Percentiles rank a stretch among this genome's conserved stretches.
Conservation (phyloP, 495 filamentous ascomycete species). For the Tuber magnatum region DNA sequence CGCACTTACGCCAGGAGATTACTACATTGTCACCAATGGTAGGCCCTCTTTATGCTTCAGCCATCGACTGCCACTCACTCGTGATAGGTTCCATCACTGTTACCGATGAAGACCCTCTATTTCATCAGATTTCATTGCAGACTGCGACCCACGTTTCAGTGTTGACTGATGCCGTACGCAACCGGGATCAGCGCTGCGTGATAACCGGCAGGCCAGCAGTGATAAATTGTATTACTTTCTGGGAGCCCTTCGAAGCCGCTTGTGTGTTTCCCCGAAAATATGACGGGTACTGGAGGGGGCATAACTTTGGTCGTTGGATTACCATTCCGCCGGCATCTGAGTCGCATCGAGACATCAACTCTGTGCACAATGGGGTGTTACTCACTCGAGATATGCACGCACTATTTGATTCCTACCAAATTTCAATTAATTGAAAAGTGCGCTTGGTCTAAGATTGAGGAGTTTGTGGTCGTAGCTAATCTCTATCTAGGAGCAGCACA, state of each 20-base stretch:
- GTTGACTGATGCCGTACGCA: conserved; percentile 38
- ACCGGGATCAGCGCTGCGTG: conserved; percentile 41
- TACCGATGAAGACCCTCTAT: conserved; percentile 37
- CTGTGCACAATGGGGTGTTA: conserved; percentile 43
- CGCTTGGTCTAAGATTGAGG: not conserved
- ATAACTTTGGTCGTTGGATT: conserved; percentile 41
- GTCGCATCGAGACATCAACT: conserved; percentile 40
- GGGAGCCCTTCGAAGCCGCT: conserved; percentile 40
- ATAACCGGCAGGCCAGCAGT: conserved; percentile 36
- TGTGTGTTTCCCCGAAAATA: conserved; percentile 43
- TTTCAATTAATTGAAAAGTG: conserved; percentile 30
- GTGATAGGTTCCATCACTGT: conserved; percentile 26
- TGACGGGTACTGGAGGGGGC: conserved; percentile 36
- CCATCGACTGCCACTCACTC: conserved; percentile 37
- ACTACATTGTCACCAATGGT: conserved; percentile 37
- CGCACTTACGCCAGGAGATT: conserved; percentile 39
- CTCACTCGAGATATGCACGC: conserved; percentile 38
- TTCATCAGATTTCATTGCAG: conserved; percentile 32
- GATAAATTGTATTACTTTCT: conserved; percentile 13
- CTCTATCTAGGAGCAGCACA: conserved; percentile 30
- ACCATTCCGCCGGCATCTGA: conserved; percentile 23
- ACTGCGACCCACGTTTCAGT: conserved; percentile 31
- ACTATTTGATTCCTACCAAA: conserved; percentile 39
- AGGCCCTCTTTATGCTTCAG: conserved; percentile 9
- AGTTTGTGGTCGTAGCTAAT: conserved; percentile 7